phyloP scores from a whole-genome alignment of 768 basidiomycete species.

The Tephrocybe sp. region DNA sequence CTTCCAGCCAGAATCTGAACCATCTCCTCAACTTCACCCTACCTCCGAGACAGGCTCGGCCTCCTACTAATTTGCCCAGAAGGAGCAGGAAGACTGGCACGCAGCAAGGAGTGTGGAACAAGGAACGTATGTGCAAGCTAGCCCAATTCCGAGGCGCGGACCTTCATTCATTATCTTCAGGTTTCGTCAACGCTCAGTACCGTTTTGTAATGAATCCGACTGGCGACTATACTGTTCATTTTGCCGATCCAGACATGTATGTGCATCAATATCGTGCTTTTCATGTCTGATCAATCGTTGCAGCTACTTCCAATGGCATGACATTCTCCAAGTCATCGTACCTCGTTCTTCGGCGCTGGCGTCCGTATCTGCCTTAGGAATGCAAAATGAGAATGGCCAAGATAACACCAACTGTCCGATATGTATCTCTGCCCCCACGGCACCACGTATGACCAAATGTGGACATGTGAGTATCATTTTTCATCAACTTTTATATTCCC shows the following conservation, averaged over 20 bases:
- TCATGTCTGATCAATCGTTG: neutral
- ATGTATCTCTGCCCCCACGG: slow-evolving; percentile 86
- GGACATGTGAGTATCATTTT: slow-evolving; percentile 75
- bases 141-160: slow-evolving; percentile 12
- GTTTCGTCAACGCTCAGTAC: slow-evolving; percentile 95
- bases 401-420: slow-evolving; percentile 86
- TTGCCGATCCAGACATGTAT: slow-evolving; percentile 96
- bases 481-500: slow-evolving; percentile 4
- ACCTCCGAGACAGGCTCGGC: slow-evolving; percentile 77
- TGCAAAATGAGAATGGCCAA: slow-evolving; percentile 44
- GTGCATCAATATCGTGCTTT: slow-evolving; percentile 21
- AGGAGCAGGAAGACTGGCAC: slow-evolving; percentile 70
- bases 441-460: slow-evolving; percentile 94
- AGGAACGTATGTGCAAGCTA: slow-evolving; percentile 71
- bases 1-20: slow-evolving; percentile 63
- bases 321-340: slow-evolving; percentile 92
- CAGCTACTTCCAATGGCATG: slow-evolving; percentile 95
- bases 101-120: slow-evolving; percentile 75
- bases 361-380: slow-evolving; percentile 51
- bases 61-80: slow-evolving; percentile 57
- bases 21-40: slow-evolving; percentile 93
- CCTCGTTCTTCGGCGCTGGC: slow-evolving; percentile 77
- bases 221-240: slow-evolving; percentile 91
- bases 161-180: slow-evolving; percentile 36
- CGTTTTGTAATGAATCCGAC: slow-evolving; percentile 93